phyloP scores from a whole-genome alignment of 768 basidiomycete genomes.

The Rhodotorula paludigena region DNA sequence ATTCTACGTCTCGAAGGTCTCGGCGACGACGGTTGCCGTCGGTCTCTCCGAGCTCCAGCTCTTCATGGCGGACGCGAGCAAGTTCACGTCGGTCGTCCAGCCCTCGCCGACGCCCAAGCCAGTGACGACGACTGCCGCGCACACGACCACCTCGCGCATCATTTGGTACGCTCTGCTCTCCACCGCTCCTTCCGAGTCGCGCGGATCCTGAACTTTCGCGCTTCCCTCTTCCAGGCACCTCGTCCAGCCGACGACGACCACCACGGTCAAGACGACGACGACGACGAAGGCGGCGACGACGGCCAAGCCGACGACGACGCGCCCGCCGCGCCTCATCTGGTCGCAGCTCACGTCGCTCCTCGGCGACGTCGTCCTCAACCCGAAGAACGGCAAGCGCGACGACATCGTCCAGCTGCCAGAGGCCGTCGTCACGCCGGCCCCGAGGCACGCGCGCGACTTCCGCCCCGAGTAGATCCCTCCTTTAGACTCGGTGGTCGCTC shows the following conservation, averaged over 20 bases:
- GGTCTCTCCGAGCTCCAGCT: conserved; percentile 23
- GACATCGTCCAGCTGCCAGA: background rate
- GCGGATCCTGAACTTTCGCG: too few species aligned
- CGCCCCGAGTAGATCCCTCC: background rate
- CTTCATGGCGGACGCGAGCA: conserved; percentile 10
- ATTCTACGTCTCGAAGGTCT: conserved; percentile 19
- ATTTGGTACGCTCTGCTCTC: too few species aligned
- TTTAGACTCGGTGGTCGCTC: background rate
- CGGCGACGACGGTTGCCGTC: conserved; percentile 4
- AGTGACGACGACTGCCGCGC: background rate
- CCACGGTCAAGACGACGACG: background rate
- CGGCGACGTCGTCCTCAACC: conserved; percentile 9
- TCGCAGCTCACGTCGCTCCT: background rate
- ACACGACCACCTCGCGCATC: too few species aligned
- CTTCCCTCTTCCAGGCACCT: too few species aligned
- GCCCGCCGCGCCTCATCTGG: background rate
- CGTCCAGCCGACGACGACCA: background rate
- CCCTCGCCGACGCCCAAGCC: background rate
- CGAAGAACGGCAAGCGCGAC: background rate
- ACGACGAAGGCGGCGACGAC: background rate
- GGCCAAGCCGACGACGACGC: background rate
- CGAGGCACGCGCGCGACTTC: conserved; percentile 21
- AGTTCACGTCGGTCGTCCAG: background rate
- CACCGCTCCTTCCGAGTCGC: too few species aligned
- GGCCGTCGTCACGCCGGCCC: background rate